These are phyloP conservation scores for Cnidoscolus chayamansa DNA, from an alignment of 441 rosid genomes.

Conservation along the genomic window DNA sequence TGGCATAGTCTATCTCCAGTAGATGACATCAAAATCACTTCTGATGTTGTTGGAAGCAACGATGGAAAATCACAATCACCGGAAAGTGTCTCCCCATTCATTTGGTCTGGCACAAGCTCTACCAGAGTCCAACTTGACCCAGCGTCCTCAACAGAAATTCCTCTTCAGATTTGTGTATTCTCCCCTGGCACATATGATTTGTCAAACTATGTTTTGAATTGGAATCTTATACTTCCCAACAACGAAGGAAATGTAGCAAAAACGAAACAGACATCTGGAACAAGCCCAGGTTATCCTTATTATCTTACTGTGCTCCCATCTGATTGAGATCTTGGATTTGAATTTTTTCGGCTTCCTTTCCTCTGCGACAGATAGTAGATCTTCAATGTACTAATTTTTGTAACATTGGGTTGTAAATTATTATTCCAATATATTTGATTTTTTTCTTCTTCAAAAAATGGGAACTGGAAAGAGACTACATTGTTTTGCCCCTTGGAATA, in stretches of 20 bases:
- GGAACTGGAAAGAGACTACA: neutral
- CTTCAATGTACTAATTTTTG: slow-evolving; percentile 27
- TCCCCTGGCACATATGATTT: slow-evolving; percentile 77
- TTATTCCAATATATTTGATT: slow-evolving; percentile 25
- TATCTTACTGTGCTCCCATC: slow-evolving; percentile 66
- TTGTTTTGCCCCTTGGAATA: slow-evolving; percentile 15
- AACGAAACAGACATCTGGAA: slow-evolving; percentile 45
- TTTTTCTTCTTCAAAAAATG: slow-evolving; percentile 1
- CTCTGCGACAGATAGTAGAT: neutral
- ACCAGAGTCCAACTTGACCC: slow-evolving; percentile 58
- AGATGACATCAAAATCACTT: neutral
- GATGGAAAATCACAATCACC: slow-evolving; percentile 33
- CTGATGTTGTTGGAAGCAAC: slow-evolving; percentile 38
- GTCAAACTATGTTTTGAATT: slow-evolving; percentile 65
- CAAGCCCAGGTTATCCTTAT: slow-evolving; percentile 68
- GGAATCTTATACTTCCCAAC: slow-evolving; percentile 43
- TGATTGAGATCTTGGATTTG: slow-evolving; percentile 32
- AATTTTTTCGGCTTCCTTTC: slow-evolving; percentile 1
- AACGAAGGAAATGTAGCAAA: slow-evolving; percentile 33
- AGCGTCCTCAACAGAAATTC: slow-evolving; percentile 49
- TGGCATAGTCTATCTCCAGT: slow-evolving; percentile 57
- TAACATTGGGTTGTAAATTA: slow-evolving; percentile 36
- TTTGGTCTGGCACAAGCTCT: slow-evolving; percentile 82
- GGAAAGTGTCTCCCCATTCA: slow-evolving; percentile 60
- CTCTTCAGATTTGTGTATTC: slow-evolving; percentile 70